Evolutionary conservation across 2,329 filamentous ascomycete species (phyloP).

Genomic region (Teratosphaeria zuluensis): DNA sequence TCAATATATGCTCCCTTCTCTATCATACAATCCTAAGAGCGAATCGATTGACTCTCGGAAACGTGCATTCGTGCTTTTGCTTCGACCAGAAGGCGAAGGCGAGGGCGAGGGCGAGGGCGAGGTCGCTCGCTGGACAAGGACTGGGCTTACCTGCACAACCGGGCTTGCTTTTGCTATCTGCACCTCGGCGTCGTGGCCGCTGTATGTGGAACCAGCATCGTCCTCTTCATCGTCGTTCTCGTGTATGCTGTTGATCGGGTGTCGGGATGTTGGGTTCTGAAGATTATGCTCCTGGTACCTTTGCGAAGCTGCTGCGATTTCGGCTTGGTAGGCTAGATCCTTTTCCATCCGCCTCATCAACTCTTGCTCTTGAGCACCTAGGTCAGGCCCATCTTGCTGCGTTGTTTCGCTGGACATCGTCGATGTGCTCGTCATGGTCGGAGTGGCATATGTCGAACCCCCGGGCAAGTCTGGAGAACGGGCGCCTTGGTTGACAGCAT

Average conservation of each 20-base stretch:
- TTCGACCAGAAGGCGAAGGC: not conserved
- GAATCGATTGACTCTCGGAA: conserved; percentile 18
- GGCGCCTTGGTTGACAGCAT: conserved; percentile 5
- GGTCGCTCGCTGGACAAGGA: not conserved
- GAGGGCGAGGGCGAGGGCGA: not conserved
- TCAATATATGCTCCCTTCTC: conserved; percentile 9
- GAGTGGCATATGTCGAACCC: conserved; percentile 1
- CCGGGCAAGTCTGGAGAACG: not conserved
- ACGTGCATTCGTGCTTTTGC: not conserved
- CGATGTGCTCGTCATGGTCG: conserved; percentile 5
- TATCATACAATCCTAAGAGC: conserved; percentile 16
- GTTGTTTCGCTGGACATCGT: not conserved
- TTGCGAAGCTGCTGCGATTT: not conserved
- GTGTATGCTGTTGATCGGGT: conserved; percentile 12
- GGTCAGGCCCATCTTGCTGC: not conserved
- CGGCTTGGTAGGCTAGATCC: not conserved
- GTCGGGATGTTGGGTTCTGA: conserved; percentile 3
- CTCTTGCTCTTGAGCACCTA: not conserved
- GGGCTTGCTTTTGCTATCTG: conserved; percentile 14
- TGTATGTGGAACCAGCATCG: conserved; percentile 18
- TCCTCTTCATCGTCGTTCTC: conserved; percentile 17
- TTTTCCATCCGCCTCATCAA: not conserved
- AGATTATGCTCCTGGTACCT: not conserved
- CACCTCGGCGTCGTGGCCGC: conserved; percentile 16
- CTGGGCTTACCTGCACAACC: conserved; percentile 20